These are phyloP conservation scores for Myxozyma geophila DNA, from an alignment of 805 yeast genomes.

Conservation along the genomic window DNA sequence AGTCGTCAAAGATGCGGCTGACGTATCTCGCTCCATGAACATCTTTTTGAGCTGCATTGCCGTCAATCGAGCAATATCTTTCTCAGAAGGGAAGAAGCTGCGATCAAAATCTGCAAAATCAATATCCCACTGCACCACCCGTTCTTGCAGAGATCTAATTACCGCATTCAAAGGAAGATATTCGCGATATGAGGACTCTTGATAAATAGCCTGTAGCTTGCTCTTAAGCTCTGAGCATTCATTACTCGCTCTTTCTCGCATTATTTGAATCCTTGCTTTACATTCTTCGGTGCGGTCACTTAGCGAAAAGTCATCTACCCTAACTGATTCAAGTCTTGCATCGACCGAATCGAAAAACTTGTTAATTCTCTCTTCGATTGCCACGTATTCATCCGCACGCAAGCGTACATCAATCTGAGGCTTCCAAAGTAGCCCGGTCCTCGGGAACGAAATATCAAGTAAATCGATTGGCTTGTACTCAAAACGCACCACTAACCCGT, in stretches of 20 bases:
- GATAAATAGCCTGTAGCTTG: slow-evolving; percentile 58
- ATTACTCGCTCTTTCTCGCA: slow-evolving; percentile 56
- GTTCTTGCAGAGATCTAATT: slow-evolving; percentile 72
- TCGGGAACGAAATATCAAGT: slow-evolving; percentile 80
- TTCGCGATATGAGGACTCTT: slow-evolving; percentile 61
- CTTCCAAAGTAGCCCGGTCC: slow-evolving; percentile 69
- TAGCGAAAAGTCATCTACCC: slow-evolving; percentile 70
- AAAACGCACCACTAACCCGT: slow-evolving; percentile 75
- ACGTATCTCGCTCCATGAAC: slow-evolving; percentile 54
- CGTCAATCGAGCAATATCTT: slow-evolving; percentile 88
- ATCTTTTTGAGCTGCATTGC: slow-evolving; percentile 81
- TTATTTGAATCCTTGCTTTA: slow-evolving; percentile 57
- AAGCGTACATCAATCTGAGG: slow-evolving; percentile 70
- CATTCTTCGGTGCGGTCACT: slow-evolving; percentile 73
- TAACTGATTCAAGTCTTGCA: slow-evolving; percentile 74
- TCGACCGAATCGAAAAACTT: slow-evolving; percentile 74
- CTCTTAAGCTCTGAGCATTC: slow-evolving; percentile 56
- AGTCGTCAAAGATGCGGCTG: slow-evolving; percentile 29
- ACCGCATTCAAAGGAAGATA: slow-evolving; percentile 73
- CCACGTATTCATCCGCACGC: slow-evolving; percentile 64
- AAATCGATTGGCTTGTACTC: slow-evolving; percentile 76
- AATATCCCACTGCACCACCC: slow-evolving; percentile 84
- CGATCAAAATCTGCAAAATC: slow-evolving; percentile 82
- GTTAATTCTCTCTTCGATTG: slow-evolving; percentile 57
- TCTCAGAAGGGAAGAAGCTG: slow-evolving; percentile 83